phyloP scores from a whole-genome alignment of 1,139 yeast genomes.

The Nematodospora anomalae region DNA sequence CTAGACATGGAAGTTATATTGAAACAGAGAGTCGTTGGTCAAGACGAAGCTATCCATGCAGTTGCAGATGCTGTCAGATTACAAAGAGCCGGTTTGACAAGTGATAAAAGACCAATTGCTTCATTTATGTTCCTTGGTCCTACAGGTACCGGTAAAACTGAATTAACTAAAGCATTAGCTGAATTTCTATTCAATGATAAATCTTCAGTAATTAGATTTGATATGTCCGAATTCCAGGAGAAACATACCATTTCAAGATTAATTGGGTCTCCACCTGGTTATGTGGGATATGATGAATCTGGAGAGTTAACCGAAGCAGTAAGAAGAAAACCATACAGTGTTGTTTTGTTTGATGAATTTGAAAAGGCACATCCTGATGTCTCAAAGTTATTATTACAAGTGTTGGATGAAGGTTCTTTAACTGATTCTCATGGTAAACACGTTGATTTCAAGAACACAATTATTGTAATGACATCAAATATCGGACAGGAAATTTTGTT shows the following conservation, averaged over 20 bases:
- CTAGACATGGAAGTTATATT: conserved; percentile 82
- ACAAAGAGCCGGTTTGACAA: conserved; percentile 94
- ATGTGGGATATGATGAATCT: conserved; percentile 92
- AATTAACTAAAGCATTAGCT: conserved; percentile 86
- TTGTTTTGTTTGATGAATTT: conserved; percentile 90
- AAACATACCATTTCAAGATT: conserved; percentile 85
- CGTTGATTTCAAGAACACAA: conserved; percentile 90
- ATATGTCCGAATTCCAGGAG: conserved; percentile 97
- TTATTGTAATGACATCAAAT: conserved; percentile 96
- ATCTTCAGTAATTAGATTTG: conserved; percentile 82
- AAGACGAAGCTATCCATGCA: conserved; percentile 88
- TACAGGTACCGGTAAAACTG: conserved; percentile 98
- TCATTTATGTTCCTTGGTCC: conserved; percentile 96
- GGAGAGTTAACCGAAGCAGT: conserved; percentile 97
- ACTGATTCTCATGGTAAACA: conserved; percentile 95
- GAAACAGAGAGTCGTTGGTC: conserved; percentile 83
- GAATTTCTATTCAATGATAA: conserved; percentile 89
- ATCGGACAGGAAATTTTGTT: conserved; percentile 89
- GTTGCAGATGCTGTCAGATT: conserved; percentile 92
- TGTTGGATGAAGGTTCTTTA: conserved; percentile 88
- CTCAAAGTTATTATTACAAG: conserved; percentile 83
- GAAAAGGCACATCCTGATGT: conserved; percentile 97
- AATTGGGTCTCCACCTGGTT: conserved; percentile 98
- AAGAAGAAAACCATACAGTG: conserved; percentile 90
- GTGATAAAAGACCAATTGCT: conserved; percentile 92